Evolutionary conservation across 306 rosid species (phyloP).

Genomic region (Cucumis hystrix): DNA sequence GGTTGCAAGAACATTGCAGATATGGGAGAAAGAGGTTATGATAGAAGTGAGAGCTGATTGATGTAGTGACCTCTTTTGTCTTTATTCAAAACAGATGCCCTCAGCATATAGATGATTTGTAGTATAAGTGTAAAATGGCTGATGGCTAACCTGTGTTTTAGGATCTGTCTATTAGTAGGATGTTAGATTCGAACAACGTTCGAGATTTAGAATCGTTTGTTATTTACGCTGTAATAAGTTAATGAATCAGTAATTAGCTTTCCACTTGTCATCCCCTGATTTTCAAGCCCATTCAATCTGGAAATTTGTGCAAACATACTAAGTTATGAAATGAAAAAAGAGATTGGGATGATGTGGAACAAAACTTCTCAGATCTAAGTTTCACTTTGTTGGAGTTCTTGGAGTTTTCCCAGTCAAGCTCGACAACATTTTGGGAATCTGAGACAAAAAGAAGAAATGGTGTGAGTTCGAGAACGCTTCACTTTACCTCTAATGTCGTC

Average conservation of each 20-base stretch:
- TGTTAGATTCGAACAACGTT: not conserved
- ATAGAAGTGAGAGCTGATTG: constrained; percentile 11
- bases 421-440: not conserved
- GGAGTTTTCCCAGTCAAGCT: not conserved
- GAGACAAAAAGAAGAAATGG: not conserved
- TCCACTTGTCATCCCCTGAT: not conserved
- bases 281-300: not conserved
- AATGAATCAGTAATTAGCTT: not conserved
- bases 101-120: not conserved
- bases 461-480: not conserved
- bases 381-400: not conserved
- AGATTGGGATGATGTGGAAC: not conserved
- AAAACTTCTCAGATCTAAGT: not conserved
- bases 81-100: not conserved
- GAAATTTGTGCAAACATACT: not conserved
- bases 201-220: not conserved
- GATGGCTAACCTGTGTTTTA: not conserved
- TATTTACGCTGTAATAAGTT: not conserved
- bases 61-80: not conserved
- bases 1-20: constrained; percentile 4
- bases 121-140: not conserved
- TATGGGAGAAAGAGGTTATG: not conserved
- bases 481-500: not conserved
- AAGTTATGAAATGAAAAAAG: not conserved
- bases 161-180: not conserved